Base-by-base conservation (phyloP, 2,329 filamentous ascomycete genomes). In the Alternaria triticimaculans region DNA sequence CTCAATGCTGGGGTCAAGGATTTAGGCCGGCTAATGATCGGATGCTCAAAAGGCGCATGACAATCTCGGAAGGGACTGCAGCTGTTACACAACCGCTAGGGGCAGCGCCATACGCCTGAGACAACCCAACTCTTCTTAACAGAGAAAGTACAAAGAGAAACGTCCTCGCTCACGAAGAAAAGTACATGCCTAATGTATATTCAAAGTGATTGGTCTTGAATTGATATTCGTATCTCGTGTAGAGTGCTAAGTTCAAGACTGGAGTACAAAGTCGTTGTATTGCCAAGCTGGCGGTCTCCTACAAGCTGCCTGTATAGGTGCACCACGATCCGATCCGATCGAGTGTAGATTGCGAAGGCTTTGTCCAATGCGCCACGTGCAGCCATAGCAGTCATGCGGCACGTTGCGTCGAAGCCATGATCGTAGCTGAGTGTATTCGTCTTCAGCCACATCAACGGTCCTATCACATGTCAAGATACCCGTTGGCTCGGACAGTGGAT, bases 21-120 rank as follows among this genome's bases (percentile, higher is more conserved):
- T 28, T 58, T 33, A 43, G 45, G 50, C 61, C 50, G 61, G 61
- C n/a, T 60, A 63, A 63, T 60, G 44, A 63, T 60, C 57, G 33
- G n/a, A 55, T 30, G 50, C 25, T 60, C 21, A 21, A 11, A 20
- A 33, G 48, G 55, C 56, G 26, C 21, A 23, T 44, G 44, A 49
- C 30, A 37, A 41, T 41, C 37, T 41, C 15, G 37, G 37, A 41
- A 21, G 49, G 55, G 48, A 23, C 15, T 48, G 30, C 48, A 46
- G 26, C 50, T 25, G 28, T 48, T 20, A 49, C 41, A 55, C 43
- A 49, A 53, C 41, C 53, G n/a, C 9, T 18, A 57, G 14, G 7
- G 18, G 25, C 10, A 5, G n/a, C 30, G 10, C 20, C 45, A 61
- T 49, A 48, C 56, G 53, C n/a, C 41, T 21, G 50, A 23, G 30